Base-by-base conservation (phyloP, 805 yeast species). In the Alloascoidea africana region DNA sequence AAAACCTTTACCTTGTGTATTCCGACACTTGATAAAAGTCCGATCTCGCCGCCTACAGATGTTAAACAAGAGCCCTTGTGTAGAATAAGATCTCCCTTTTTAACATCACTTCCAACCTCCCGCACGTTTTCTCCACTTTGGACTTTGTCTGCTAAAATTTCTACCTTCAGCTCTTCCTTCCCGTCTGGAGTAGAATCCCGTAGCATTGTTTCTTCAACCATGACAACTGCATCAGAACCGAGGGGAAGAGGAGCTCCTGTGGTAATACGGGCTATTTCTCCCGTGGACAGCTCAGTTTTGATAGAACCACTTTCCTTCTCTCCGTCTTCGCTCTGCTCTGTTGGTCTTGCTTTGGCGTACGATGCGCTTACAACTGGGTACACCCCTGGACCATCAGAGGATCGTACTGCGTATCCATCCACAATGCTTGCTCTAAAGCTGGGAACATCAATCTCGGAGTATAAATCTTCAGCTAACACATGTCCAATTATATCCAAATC, bases 231-330 rank as follows among this genome's bases (percentile, higher is more conserved):
- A 27, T 64, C 63, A 0, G 73, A 63, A 2, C 73, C 74, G n/a
- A 52, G 51, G 0, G 76, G 76, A 1, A 70, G 55, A 3, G 74
- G 74, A 0, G 76, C 76, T 4, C 76, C 76, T 0, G 76, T 70
- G 1, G 76, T 70, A 17, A 70, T 57, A 32, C 76, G 50, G 1
- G 66, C 60, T 30, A 69, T 60, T 3, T 56, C 42, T 1, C 68
- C 66, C 1, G 54, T 42, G 3, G 41, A 32, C n/a, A 61, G 36
- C 1, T 32, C 11, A 4, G 48, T 39, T n/a, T n/a, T n/a, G n/a
- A n/a, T n/a, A n/a, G n/a, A n/a, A n/a, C n/a, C n/a, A n/a, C n/a
- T n/a, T n/a, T n/a, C n/a, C n/a, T n/a, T n/a, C n/a, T n/a, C n/a
- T n/a, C n/a, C n/a, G 3, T 14, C 33, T 6, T 43, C 46, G 13